Evolutionary conservation across 192 early-diverging fungal genomes (phyloP), one percentile per base, ranked within the genome.

Genomic region (Backusella westeae): DNA sequence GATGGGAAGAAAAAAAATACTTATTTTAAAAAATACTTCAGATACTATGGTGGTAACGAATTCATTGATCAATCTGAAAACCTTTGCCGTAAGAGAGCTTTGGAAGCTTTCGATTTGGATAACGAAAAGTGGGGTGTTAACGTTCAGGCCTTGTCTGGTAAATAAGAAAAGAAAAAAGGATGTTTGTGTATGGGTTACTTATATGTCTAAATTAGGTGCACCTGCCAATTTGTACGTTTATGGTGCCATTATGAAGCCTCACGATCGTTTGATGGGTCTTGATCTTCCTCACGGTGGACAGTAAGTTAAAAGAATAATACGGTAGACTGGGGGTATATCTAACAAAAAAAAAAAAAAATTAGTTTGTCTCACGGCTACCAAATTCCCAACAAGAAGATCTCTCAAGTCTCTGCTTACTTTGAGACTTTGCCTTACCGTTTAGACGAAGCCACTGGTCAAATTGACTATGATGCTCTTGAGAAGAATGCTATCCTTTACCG

Each of bases 21-120:
- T 35, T 41, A 39, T 38, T 69, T 39, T 39, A 8, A 34, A 3
- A 10, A 56, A 4, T 76, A 29, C 35, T 74, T n/a, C 77, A 90
- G 93, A 79, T 99, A 99, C 89, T 99, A 99, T 85, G 98, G 98
- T 74, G 98, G 98, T 77, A 99, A 99, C 86, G 95, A 98, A 85
- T 96, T 89, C 78, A 99, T 99, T 77, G 98, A 99, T 87, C 86
- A 90, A 89, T 93, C 96, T 39, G 98, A 99, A 85, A 79, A 78
- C 44, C 88, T 98, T 26, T 99, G 98, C 87, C 97, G 97, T 84
- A 87, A 94, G 82, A 93, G 98, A 63, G 98, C 98, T 19, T 88
- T 99, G n/a, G 95, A 96, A 80, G 91, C 96, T 21, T 99, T 97
- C 82, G 80, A 88, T 52, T 87, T 99, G 75, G 89, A 94, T 81